Conservation (phyloP, 345 rosid genomes). For the Brassica napus region DNA sequence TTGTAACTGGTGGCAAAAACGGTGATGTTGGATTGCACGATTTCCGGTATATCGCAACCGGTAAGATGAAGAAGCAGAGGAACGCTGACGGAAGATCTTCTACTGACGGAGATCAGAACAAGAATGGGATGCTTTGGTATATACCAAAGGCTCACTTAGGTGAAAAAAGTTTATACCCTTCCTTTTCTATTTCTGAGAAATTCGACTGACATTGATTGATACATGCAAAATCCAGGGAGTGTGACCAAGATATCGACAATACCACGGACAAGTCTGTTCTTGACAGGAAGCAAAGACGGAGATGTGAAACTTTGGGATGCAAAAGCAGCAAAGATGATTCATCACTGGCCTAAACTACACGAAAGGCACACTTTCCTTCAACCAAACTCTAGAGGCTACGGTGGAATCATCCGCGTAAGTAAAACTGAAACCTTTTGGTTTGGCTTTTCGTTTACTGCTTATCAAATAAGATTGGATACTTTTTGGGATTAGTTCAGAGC, state of each 20-base stretch:
- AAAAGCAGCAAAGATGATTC: slow-evolving; percentile 66
- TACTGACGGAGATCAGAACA: slow-evolving; percentile 54
- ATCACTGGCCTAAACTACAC: slow-evolving; percentile 91
- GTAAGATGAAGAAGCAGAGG: slow-evolving; percentile 69
- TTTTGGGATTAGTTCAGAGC: neutral
- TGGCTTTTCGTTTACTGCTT: neutral
- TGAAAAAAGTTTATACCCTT: slow-evolving; percentile 27
- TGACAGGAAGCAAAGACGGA: slow-evolving; percentile 97
- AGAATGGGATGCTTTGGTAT: slow-evolving; percentile 92
- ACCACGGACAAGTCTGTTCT: slow-evolving; percentile 82
- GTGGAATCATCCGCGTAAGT: slow-evolving; percentile 80
- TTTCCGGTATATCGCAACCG: slow-evolving; percentile 88
- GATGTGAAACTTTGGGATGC: slow-evolving; percentile 99
- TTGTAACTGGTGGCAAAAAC: slow-evolving; percentile 84
- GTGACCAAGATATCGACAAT: slow-evolving; percentile 78
- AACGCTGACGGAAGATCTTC: slow-evolving; percentile 46
- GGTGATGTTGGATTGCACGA: slow-evolving; percentile 95
- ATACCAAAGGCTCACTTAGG: slow-evolving; percentile 96
- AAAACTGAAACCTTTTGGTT: neutral
- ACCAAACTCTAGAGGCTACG: slow-evolving; percentile 79
- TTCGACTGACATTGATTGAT: slow-evolving; percentile 2
- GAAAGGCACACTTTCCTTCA: slow-evolving; percentile 82
- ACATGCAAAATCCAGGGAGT: slow-evolving; percentile 54
- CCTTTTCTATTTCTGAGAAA: neutral
- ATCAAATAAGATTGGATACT: neutral